Evolutionary conservation across 805 yeast genomes (phyloP).

Genomic region (Wickerhamomyces chambardii): DNA sequence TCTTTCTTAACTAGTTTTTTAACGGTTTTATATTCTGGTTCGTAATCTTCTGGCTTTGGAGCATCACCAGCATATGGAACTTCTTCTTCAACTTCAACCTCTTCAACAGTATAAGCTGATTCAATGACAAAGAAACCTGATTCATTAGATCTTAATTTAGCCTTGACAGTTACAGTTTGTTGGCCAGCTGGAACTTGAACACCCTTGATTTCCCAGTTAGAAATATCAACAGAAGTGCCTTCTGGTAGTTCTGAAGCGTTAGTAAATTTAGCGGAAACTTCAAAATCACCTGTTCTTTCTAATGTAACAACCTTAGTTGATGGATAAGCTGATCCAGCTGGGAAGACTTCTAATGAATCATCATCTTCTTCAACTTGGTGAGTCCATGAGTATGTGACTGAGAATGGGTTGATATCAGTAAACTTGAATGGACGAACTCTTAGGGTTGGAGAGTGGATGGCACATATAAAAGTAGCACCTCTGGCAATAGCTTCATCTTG

Average conservation of each 20-base stretch:
- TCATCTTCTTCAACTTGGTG: constrained; percentile 85
- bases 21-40: constrained; percentile 82
- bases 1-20: constrained; percentile 92
- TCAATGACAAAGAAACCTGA: constrained; percentile 92
- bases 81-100: constrained; percentile 81
- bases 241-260: constrained; percentile 63
- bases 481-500: constrained; percentile 99
- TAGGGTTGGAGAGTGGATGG: constrained; percentile 97
- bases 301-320: constrained; percentile 91
- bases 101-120: constrained; percentile 92
- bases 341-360: constrained; percentile 93
- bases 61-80: constrained; percentile 57
- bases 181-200: constrained; percentile 77
- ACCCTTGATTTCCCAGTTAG: constrained; percentile 83
- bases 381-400: constrained; percentile 95
- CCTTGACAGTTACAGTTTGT: constrained; percentile 71
- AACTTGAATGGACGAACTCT: constrained; percentile 98
- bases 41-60: constrained; percentile 74
- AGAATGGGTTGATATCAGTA: constrained; percentile 86
- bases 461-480: constrained; percentile 99
- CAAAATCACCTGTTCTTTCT: constrained; percentile 85
- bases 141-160: constrained; percentile 95
- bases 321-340: constrained; percentile 88
- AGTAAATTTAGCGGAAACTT: constrained; percentile 80
- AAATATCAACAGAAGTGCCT: constrained; percentile 56